Base-by-base conservation (phyloP, 2,329 filamentous ascomycete species). In the Exophiala sideris region DNA sequence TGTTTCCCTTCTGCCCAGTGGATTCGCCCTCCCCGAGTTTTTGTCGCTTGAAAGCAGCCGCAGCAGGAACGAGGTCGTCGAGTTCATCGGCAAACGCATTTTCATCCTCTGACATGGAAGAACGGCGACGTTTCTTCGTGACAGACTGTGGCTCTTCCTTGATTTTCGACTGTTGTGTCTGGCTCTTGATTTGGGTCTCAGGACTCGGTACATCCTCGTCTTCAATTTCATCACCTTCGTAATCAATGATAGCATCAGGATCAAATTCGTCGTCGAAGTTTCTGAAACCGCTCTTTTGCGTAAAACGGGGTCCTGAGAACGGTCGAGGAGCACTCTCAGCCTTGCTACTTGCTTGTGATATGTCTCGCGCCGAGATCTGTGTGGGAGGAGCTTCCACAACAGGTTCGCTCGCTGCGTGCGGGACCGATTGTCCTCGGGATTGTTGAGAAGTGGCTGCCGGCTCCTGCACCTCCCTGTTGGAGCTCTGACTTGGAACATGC, bases 1-100 rank as follows among this genome's bases (percentile, higher is more conserved):
- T 21, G 54, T 41, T 41, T 63, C 57, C 34, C 14, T 14, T 32
- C 39, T 50, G 45, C 35, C 49, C 46, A 29, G 73, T 59, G 79
- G 72, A 41, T 80, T 79, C 47, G 79, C 78, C 57, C 82, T 61
- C 49, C 12, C 48, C 85, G 16, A 89, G 76, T 21, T 86, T 84
- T 18, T 87, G 85, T n/a, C 85, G 83, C 68, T 95, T 97, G 66
- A 91, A 82, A 4, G 84, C 84, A 24, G 87, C 84, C 3, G 88
- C 85, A 1, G 86, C 89, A 0, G 91, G 88, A 1, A 91, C 84
- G 51, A 96, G 80, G 11, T 90, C 84, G 68, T 92, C 82, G 7
- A 87, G 71, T 41, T 87, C 81, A 50, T 82, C 73, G 34, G 71
- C 69, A 33, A 71, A 65, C 10, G 70, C 57, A 12, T 65, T 66